Evolutionary conservation across 1,284 basidiomycete genomes (phyloP).

Genomic region (Rhodotorula glutinis): DNA sequence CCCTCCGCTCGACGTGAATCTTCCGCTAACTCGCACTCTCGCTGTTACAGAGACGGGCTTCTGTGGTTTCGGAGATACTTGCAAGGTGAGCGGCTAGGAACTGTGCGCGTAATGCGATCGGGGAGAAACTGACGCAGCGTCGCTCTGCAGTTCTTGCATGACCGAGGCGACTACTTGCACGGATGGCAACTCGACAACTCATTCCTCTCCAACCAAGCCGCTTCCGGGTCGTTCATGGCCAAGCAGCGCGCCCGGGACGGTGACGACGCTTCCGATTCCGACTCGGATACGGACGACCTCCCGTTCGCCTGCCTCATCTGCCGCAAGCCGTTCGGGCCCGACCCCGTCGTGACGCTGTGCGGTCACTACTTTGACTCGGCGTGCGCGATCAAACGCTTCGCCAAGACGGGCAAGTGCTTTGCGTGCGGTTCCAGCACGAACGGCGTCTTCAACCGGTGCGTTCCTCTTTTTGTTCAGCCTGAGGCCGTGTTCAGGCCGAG

Average conservation of each 20-base stretch:
- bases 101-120: constrained; percentile 56
- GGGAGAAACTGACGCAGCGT: constrained; percentile 58
- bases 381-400: constrained; percentile 61
- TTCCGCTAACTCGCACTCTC: neutral
- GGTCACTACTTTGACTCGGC: constrained; percentile 92
- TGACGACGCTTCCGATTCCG: constrained; percentile 60
- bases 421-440: constrained; percentile 90
- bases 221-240: constrained; percentile 37
- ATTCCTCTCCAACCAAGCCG: constrained; percentile 45
- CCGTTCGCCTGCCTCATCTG: constrained; percentile 98
- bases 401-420: constrained; percentile 90
- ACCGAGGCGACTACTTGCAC: constrained; percentile 74
- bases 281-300: constrained; percentile 73
- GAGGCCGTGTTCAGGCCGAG: too few relatives aligned
- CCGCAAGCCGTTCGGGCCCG: constrained; percentile 85
- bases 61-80: constrained; percentile 98
- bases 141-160: constrained; percentile 46
- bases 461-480: too few relatives aligned
- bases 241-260: constrained; percentile 39
- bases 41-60: constrained; percentile 85
- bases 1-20: constrained; percentile 6
- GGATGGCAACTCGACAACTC: constrained; percentile 91
- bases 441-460: constrained; percentile 87
- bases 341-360: constrained; percentile 92
- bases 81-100: constrained; percentile 65